Conservation (phyloP, 2,329 filamentous ascomycete species). For the Penicillium griseofulvum region DNA sequence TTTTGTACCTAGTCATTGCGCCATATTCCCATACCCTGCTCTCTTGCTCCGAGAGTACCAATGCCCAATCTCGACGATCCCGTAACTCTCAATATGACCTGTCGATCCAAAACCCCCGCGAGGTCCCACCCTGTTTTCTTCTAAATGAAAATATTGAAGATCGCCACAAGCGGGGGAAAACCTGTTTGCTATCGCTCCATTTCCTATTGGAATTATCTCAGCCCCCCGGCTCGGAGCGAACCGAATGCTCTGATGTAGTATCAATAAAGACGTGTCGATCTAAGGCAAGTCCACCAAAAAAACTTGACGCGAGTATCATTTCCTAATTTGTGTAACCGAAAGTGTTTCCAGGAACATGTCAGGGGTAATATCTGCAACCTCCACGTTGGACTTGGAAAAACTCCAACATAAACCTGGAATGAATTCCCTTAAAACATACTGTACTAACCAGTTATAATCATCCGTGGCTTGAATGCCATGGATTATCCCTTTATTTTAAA, state of each 20-base stretch:
- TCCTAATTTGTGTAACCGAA: constrained; percentile 21
- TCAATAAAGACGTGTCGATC: constrained; percentile 3
- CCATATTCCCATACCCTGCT: neutral
- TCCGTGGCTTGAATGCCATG: no score
- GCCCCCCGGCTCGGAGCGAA: neutral
- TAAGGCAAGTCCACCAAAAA: neutral
- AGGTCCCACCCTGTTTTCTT: neutral
- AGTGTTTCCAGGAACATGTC: neutral
- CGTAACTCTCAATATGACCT: neutral
- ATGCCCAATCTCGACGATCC: neutral
- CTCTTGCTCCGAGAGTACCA: neutral
- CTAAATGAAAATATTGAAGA: neutral
- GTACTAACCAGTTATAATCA: no score
- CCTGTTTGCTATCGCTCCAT: constrained; percentile 10
- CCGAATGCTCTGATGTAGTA: neutral
- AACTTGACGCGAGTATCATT: constrained; percentile 18
- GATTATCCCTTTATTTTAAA: no score
- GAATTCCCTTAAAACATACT: no score
- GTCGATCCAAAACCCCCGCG: neutral
- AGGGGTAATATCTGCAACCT: constrained; percentile 15
- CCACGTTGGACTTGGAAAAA: neutral
- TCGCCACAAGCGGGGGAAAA: neutral
- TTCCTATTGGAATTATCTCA: neutral
- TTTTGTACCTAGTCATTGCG: neutral
- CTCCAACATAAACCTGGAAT: no score